A percentile compares a stretch with the other conserved stretches of the same genome.
These are phyloP conservation scores for Ophiostoma triangulosporum DNA, from an alignment of 2,329 filamentous ascomycete genomes.

Conservation along the genomic window DNA sequence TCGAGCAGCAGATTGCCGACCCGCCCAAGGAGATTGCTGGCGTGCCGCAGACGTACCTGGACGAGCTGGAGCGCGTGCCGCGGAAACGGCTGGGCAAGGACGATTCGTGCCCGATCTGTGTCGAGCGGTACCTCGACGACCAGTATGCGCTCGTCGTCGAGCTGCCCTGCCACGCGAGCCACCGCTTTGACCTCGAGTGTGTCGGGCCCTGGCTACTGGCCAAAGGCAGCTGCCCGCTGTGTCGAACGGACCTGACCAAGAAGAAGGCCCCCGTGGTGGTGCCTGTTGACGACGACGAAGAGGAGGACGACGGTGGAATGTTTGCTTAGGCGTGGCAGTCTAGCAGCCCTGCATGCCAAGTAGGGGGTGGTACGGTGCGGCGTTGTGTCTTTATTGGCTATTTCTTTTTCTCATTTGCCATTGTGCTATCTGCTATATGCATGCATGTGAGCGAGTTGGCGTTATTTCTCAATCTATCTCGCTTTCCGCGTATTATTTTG, in stretches of 20 bases:
- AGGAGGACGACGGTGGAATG: conserved; percentile 33
- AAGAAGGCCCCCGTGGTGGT: conserved; percentile 33
- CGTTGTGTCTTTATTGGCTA: background rate
- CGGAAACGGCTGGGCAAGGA: conserved; percentile 35
- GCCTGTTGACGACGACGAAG: conserved; percentile 32
- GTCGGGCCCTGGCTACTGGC: conserved; percentile 51
- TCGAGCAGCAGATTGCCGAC: conserved; percentile 37
- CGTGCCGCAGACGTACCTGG: conserved; percentile 45
- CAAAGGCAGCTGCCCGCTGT: conserved; percentile 52
- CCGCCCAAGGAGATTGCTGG: conserved; percentile 40
- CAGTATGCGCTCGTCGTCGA: conserved; percentile 49
- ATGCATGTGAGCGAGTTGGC: background rate
- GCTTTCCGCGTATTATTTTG: background rate
- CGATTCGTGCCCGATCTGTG: conserved; percentile 49
- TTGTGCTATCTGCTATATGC: background rate
- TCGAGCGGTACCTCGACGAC: conserved; percentile 47
- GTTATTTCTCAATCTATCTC: background rate
- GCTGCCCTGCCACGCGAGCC: conserved; percentile 45
- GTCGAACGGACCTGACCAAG: conserved; percentile 44
- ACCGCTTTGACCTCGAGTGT: conserved; percentile 54
- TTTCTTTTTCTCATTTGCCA: background rate
- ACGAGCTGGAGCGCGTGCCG: conserved; percentile 43
- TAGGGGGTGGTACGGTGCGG: background rate
- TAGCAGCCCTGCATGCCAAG: background rate
- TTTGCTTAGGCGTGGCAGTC: conserved; percentile 13